Percentiles rank a stretch among this genome's conserved stretches.
phyloP scores from a whole-genome alignment of 768 basidiomycete genomes.

The Cystofilobasidium capitatum region DNA sequence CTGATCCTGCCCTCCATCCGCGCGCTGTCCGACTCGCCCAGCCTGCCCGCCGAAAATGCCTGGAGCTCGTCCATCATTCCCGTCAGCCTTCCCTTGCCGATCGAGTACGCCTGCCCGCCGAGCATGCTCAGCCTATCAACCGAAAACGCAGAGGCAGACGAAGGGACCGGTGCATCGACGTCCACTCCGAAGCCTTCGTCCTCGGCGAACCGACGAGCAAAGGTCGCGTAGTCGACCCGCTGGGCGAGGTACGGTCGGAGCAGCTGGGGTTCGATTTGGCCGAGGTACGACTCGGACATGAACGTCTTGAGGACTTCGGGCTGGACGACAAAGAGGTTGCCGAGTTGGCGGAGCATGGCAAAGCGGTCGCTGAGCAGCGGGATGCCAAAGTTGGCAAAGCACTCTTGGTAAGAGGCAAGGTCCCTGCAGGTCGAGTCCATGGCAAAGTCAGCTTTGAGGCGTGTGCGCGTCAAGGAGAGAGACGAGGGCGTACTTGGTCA shows the following conservation, averaged over 20 bases:
- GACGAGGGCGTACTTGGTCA: constrained; percentile 68
- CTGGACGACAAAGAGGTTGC: constrained; percentile 91
- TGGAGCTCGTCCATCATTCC: constrained; percentile 14
- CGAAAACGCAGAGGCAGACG: background rate
- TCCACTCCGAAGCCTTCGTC: constrained; percentile 25
- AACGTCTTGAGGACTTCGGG: constrained; percentile 92
- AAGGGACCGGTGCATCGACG: constrained; percentile 2
- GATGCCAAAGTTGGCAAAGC: constrained; percentile 68
- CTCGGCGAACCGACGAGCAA: constrained; percentile 21
- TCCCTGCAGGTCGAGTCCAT: constrained; percentile 50
- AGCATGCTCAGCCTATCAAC: background rate
- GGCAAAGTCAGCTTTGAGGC: background rate
- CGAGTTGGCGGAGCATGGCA: constrained; percentile 94
- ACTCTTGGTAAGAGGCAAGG: constrained; percentile 91
- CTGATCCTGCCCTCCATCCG: too few species aligned
- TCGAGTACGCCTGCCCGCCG: background rate
- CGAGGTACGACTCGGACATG: constrained; percentile 79
- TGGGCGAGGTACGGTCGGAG: constrained; percentile 84
- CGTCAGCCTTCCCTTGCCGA: constrained; percentile 5
- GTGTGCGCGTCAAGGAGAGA: background rate
- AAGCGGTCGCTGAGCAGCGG: constrained; percentile 83
- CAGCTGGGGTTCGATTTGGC: constrained; percentile 74
- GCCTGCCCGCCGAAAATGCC: background rate
- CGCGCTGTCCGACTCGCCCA: background rate
- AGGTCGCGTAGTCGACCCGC: constrained; percentile 70